These are phyloP conservation scores for Flaveria bidentis DNA, from an alignment of 129 eudicot species.

Conservation along the genomic window DNA sequence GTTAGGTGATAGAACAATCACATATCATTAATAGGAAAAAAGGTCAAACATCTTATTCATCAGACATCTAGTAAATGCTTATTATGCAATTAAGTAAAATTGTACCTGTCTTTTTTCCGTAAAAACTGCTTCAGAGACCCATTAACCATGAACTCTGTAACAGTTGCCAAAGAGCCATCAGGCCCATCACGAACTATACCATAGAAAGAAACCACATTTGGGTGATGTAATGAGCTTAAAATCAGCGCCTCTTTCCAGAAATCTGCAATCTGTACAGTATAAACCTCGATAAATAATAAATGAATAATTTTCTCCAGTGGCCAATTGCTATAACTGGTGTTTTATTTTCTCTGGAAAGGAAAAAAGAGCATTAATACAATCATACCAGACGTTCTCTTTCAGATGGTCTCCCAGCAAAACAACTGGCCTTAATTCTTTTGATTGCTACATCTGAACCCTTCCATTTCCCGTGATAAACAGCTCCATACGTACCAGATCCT, in stretches of 20 bases:
- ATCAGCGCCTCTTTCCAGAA: conserved; percentile 63
- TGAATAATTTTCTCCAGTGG: neutral
- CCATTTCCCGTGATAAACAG: conserved; percentile 95
- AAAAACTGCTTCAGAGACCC: conserved; percentile 69
- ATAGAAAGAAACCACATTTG: conserved; percentile 72
- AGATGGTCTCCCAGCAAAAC: conserved; percentile 86
- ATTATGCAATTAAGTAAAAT: conserved; percentile 31
- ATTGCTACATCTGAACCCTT: conserved; percentile 94
- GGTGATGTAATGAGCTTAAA: conserved; percentile 61
- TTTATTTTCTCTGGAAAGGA: neutral
- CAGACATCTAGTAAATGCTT: neutral
- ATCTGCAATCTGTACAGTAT: conserved; percentile 29
- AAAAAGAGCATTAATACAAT: conserved; percentile 15
- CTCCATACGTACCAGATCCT: conserved; percentile 85
- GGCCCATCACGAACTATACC: conserved; percentile 79
- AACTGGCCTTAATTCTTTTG: conserved; percentile 91
- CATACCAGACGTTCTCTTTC: conserved; percentile 89
- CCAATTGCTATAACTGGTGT: neutral
- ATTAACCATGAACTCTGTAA: conserved; percentile 72
- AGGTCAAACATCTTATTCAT: neutral
- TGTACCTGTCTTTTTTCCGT: conserved; percentile 51
- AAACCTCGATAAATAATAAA: neutral
- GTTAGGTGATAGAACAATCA: no score
- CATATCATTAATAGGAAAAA: neutral
- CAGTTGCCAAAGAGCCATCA: conserved; percentile 64